phyloP scores from a whole-genome alignment of 495 filamentous ascomycete species.

The Neurospora sp. region DNA sequence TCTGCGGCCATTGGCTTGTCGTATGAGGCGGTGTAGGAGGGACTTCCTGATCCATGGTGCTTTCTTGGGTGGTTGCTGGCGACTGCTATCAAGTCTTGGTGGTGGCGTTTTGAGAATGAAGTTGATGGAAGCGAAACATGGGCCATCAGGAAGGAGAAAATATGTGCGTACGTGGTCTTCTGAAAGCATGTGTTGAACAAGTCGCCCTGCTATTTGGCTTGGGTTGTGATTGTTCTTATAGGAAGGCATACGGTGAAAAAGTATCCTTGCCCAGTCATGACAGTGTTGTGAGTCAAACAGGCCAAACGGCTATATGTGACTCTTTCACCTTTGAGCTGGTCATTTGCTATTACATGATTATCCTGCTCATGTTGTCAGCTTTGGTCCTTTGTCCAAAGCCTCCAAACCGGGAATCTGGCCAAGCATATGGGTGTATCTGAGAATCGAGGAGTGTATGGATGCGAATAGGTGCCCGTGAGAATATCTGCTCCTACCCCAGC shows the following conservation, averaged over 20 bases:
- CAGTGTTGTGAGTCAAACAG: background rate
- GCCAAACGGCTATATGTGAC: background rate
- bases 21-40: too few relatives aligned
- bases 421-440: background rate
- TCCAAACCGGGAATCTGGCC: background rate
- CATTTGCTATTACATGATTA: background rate
- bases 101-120: accelerated
- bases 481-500: background rate
- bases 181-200: background rate
- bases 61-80: too few relatives aligned
- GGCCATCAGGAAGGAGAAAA: background rate
- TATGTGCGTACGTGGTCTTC: background rate
- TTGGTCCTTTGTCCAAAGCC: background rate
- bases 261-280: background rate
- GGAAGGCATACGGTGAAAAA: background rate
- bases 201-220: background rate
- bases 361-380: background rate
- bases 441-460: background rate
- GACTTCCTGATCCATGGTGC: too few relatives aligned
- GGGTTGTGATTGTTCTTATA: background rate
- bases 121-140: background rate
- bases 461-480: background rate
- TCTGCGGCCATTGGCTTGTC: too few relatives aligned
- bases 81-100: background rate
- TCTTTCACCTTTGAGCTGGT: background rate